Conservation (phyloP, 768 basidiomycete species). For the Tylopilus intermedius region DNA sequence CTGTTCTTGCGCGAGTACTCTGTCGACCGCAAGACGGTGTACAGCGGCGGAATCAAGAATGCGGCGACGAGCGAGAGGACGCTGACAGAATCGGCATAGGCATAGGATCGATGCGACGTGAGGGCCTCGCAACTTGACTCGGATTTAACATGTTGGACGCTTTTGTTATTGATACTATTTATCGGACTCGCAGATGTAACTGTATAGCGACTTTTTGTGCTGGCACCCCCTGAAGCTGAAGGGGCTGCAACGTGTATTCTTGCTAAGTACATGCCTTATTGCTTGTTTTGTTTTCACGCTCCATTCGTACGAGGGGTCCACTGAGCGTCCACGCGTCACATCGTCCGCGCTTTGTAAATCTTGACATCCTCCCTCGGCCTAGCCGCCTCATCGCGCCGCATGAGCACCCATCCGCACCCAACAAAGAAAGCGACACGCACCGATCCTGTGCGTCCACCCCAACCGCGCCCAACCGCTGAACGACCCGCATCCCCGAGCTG, state of each 20-base stretch:
- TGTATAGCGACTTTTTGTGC: too few species aligned
- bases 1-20: slow-evolving; percentile 30
- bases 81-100: background rate
- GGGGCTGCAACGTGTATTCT: background rate
- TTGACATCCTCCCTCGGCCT: slow-evolving; percentile 78
- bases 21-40: slow-evolving; percentile 47
- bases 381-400: background rate
- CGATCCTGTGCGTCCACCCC: slow-evolving; percentile 84
- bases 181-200: background rate
- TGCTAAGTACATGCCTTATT: too few species aligned
- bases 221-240: too few species aligned
- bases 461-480: slow-evolving; percentile 88
- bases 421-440: slow-evolving; percentile 23
- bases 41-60: slow-evolving; percentile 22
- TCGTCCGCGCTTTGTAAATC: slow-evolving; percentile 66
- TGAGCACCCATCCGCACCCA: background rate
- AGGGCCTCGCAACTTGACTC: background rate
- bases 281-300: too few species aligned
- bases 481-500: slow-evolving; percentile 83
- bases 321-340: slow-evolving; percentile 4
- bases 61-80: background rate
- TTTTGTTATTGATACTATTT: background rate
- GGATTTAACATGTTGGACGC: background rate
- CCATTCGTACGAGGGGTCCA: too few species aligned
- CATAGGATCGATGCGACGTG: background rate